Percentiles rank a stretch among this genome's conserved stretches.
Conservation (phyloP, 2,329 filamentous ascomycete genomes). For the Talaromyces sp. region DNA sequence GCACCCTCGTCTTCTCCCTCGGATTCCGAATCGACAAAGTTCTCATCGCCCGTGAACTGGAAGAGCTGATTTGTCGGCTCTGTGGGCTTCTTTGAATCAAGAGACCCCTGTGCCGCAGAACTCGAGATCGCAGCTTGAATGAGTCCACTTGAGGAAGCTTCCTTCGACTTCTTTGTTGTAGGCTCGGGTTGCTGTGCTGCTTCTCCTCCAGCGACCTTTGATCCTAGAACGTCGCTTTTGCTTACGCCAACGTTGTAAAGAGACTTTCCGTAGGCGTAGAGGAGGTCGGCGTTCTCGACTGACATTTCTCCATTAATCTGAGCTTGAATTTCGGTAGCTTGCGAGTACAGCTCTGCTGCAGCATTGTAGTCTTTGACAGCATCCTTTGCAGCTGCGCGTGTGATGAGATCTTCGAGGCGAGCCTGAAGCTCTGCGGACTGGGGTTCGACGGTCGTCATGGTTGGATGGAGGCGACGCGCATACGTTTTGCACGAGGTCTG, state of each 20-base stretch:
- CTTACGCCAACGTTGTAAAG: constrained; percentile 90
- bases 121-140: constrained; percentile 26
- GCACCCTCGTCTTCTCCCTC: constrained; percentile 44
- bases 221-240: constrained; percentile 91
- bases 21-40: constrained; percentile 73
- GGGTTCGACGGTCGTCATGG: constrained; percentile 17
- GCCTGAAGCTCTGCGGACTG: constrained; percentile 46
- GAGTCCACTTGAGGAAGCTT: constrained; percentile 18
- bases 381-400: constrained; percentile 78
- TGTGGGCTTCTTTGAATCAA: constrained; percentile 17
- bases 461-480: neutral
- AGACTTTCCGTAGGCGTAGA: constrained; percentile 90
- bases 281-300: constrained; percentile 83
- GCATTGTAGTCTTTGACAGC: constrained; percentile 81
- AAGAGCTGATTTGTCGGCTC: constrained; percentile 61
- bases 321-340: constrained; percentile 83
- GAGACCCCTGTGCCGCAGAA: constrained; percentile 18
- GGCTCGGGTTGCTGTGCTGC: constrained; percentile 40
- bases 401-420: constrained; percentile 70
- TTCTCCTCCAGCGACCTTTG: constrained; percentile 58
- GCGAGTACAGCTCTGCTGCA: constrained; percentile 81
- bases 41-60: constrained; percentile 90
- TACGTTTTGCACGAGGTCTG: neutral
- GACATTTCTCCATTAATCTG: constrained; percentile 88
- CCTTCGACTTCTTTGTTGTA: constrained; percentile 31